Percentiles rank a stretch among this genome's conserved stretches.
phyloP scores from a whole-genome alignment of 345 rosid species.

The Rhodamnia rubescens region DNA sequence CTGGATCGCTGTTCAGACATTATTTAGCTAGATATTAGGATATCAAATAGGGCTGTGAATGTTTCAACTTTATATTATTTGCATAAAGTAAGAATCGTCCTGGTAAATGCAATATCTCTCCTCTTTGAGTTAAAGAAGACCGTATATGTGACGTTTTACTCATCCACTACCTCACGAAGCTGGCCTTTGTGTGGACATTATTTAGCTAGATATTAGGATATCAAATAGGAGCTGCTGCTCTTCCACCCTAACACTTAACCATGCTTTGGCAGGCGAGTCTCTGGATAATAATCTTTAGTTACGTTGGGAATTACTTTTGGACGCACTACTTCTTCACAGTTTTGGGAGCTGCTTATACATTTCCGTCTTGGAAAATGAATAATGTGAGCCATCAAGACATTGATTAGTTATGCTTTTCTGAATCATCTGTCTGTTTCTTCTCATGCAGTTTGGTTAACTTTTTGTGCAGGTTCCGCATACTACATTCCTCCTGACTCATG shows the following conservation, averaged over 20 bases:
- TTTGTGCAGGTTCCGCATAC: constrained; percentile 87
- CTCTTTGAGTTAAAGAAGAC: background rate
- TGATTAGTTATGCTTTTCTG: background rate
- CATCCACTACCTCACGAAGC: background rate
- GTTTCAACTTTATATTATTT: background rate
- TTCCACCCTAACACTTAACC: background rate
- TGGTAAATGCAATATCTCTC: background rate
- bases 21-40: too few relatives aligned
- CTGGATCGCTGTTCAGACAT: background rate
- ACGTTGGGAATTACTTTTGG: constrained; percentile 98
- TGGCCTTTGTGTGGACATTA: background rate
- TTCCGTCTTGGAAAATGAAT: constrained; percentile 99
- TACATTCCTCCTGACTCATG: constrained; percentile 88
- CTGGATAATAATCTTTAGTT: constrained; percentile 85
- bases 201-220: background rate
- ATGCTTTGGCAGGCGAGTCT: constrained; percentile 61
- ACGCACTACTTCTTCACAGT: constrained; percentile 96
- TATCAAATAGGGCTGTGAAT: background rate
- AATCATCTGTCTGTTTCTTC: background rate
- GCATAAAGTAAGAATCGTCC: background rate
- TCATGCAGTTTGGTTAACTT: background rate
- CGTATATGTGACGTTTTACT: background rate
- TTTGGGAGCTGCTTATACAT: constrained; percentile 96
- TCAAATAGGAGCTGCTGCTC: background rate
- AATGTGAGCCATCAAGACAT: constrained; percentile 36